Evolutionary conservation across 2,329 filamentous ascomycete species (phyloP).

Genomic region (Cladosporium sp.): DNA sequence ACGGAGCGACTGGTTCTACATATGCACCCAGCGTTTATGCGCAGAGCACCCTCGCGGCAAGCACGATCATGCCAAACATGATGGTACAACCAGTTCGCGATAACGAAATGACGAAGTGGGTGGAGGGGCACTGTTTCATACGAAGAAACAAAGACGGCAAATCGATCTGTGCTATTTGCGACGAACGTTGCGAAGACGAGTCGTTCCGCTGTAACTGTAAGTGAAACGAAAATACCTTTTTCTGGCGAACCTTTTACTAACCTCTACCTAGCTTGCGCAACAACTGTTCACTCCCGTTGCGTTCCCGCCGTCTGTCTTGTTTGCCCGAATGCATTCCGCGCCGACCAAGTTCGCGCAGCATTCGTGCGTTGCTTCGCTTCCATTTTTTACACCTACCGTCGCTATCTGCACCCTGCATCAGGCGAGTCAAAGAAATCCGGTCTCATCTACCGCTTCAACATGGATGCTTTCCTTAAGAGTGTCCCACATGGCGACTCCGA

Average conservation of each 20-base stretch:
- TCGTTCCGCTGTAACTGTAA: slow-evolving; percentile 65
- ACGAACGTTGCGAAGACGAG: slow-evolving; percentile 68
- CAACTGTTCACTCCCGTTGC: slow-evolving; percentile 55
- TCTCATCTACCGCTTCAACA: slow-evolving; percentile 60
- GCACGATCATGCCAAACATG: slow-evolving; percentile 82
- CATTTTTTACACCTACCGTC: slow-evolving; percentile 64
- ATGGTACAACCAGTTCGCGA: slow-evolving; percentile 73
- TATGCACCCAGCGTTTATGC: slow-evolving; percentile 83
- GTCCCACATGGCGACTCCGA: slow-evolving; percentile 60
- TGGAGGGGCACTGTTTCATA: slow-evolving; percentile 77
- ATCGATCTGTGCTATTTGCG: slow-evolving; percentile 66
- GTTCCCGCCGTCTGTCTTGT: slow-evolving; percentile 57
- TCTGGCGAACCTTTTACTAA: slow-evolving; percentile 7
- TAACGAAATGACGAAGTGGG: slow-evolving; percentile 75
- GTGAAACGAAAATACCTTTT: slow-evolving; percentile 19
- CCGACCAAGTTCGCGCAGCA: slow-evolving; percentile 62
- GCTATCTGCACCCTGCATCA: slow-evolving; percentile 55
- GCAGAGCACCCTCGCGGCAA: slow-evolving; percentile 78
- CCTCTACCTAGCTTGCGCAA: slow-evolving; percentile 47
- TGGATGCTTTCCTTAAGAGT: slow-evolving; percentile 61
- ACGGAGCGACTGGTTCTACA: slow-evolving; percentile 35
- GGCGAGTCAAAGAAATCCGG: slow-evolving; percentile 60
- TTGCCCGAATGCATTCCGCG: slow-evolving; percentile 61
- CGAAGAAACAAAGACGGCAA: slow-evolving; percentile 57
- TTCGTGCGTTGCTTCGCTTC: slow-evolving; percentile 67